Evolutionary conservation across 768 basidiomycete genomes (phyloP).

Genomic region (Termitomyces sp.): DNA sequence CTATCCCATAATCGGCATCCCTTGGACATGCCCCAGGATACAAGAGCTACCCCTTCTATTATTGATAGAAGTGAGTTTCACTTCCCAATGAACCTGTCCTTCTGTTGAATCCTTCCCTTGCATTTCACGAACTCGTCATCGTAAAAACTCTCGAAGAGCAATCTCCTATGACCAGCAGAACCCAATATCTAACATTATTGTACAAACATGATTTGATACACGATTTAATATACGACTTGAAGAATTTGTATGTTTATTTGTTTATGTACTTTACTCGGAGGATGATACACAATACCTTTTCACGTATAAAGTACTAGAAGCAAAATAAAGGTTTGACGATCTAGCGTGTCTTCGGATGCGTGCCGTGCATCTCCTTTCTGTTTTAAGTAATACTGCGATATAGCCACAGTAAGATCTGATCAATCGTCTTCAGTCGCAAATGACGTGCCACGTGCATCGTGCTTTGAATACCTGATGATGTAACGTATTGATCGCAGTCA

Average conservation of each 20-base stretch:
- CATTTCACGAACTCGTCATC: slow-evolving; percentile 35
- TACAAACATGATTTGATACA: background rate
- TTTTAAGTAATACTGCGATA: too few relatives aligned
- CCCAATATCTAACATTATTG: background rate
- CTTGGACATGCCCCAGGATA: slow-evolving; percentile 33
- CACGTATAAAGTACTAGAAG: too few relatives aligned
- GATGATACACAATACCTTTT: background rate
- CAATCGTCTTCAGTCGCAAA: too few relatives aligned
- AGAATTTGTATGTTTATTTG: background rate
- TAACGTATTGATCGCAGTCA: slow-evolving; percentile 11
- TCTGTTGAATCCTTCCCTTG: background rate
- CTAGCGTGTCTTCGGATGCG: too few relatives aligned
- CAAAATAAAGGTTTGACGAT: too few relatives aligned
- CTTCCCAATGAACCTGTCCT: background rate
- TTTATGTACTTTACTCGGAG: background rate
- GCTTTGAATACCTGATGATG: slow-evolving; percentile 8
- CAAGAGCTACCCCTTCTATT: slow-evolving; percentile 42
- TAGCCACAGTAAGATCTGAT: too few relatives aligned
- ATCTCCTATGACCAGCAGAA: slow-evolving; percentile 26
- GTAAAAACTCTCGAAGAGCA: slow-evolving; percentile 29
- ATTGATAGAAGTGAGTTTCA: slow-evolving; percentile 43
- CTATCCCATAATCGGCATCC: background rate
- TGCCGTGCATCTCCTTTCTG: too few relatives aligned
- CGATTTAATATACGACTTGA: background rate
- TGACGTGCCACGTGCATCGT: background rate